These are phyloP conservation scores for Scytalidium lignicola DNA, from an alignment of 2,329 filamentous ascomycete species.

Conservation along the genomic window DNA sequence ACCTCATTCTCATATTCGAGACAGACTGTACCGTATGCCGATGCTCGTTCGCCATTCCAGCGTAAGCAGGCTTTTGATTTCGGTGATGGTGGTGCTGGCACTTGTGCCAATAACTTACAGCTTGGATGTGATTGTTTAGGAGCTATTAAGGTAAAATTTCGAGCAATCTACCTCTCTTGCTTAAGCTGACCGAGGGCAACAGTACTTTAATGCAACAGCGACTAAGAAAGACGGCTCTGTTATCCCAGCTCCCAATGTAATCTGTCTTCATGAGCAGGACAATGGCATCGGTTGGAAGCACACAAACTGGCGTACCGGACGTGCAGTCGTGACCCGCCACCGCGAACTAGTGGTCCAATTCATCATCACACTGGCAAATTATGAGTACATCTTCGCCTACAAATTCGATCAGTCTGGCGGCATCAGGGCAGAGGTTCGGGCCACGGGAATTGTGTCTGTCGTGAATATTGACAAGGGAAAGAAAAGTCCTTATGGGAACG, in stretches of 20 bases:
- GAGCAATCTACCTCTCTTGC: not conserved
- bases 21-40: conserved; percentile 52
- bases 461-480: conserved; percentile 52
- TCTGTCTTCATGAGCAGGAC: conserved; percentile 67
- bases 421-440: conserved; percentile 55
- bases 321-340: conserved; percentile 55
- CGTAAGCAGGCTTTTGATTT: conserved; percentile 67
- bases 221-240: conserved; percentile 50
- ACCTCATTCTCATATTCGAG: not conserved
- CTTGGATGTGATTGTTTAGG: conserved; percentile 67
- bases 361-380: conserved; percentile 65
- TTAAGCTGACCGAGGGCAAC: conserved; percentile 12
- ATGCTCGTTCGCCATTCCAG: conserved; percentile 56
- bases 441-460: conserved; percentile 57
- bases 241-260: conserved; percentile 50
- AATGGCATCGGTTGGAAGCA: conserved; percentile 67
- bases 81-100: conserved; percentile 60
- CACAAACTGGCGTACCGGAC: conserved; percentile 60
- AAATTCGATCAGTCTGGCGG: conserved; percentile 60
- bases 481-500: conserved; percentile 49
- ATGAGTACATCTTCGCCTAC: conserved; percentile 64
- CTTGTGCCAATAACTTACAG: conserved; percentile 59
- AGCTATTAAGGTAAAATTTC: conserved; percentile 44
- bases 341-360: conserved; percentile 62
- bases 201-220: conserved; percentile 53